Base-by-base conservation (phyloP, 495 filamentous ascomycete species). In the Parachaetomium inaequale region DNA sequence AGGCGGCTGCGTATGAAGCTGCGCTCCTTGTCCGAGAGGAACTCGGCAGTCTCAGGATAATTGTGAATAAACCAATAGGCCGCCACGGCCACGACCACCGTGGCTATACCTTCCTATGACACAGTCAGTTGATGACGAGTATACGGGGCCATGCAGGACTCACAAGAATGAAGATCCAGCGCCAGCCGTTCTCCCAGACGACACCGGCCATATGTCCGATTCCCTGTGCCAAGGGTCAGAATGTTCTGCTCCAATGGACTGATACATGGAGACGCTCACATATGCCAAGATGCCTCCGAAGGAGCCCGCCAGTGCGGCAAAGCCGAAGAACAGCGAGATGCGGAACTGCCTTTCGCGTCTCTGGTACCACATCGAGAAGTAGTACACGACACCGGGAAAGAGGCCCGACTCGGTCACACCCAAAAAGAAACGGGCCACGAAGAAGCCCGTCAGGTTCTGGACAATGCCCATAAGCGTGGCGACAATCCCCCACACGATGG, bases 341-440 rank as follows among this genome's bases (percentile, higher is more conserved):
- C 89, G 85, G 66, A 85, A 90, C 69, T 89, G 86, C 26, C 76
- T 69, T 68, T 92, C 89, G 29, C 82, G 82, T 19, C 88, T 78
- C 66, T 87, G 88, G 62, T 93, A 93, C 86, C 90, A 92, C 86
- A 91, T 91, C 2, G 86, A 88, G n/a, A 93, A 79, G 67, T 91
- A 91, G 70, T 88, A 92, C 1, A 91, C 88, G 0, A 92, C 88
- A 1, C 90, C 88, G 14, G 88, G 87, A 58, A 59, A 90, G 0
- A 90, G 76, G 0, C 85, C 86, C 47, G 79, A 82, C 65, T 82
- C 79, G 26, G 80, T 71, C 31, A 81, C 76, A 52, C 79, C 82
- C 12, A 87, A 74, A 61, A 88, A 85, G 69, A 87, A 87, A 26
- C 88, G 79, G 12, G 84, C 84, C 2, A 78, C 77, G 34, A 88